A percentile compares a stretch with the other conserved stretches of the same genome.
These are phyloP conservation scores for Kokia cookei DNA, from an alignment of 441 rosid genomes.

Conservation along the genomic window DNA sequence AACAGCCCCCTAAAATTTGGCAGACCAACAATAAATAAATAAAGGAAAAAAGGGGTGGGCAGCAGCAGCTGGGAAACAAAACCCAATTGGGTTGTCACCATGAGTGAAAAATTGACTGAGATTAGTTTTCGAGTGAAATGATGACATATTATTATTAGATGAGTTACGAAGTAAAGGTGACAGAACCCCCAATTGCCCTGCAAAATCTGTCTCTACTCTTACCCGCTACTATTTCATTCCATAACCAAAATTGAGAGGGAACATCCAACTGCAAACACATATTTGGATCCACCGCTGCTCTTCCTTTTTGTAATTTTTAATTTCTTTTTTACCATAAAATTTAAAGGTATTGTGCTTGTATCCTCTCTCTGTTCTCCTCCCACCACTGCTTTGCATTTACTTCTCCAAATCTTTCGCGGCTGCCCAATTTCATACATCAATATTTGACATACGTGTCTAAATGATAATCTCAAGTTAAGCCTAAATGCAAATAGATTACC, in stretches of 20 bases:
- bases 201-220: background rate
- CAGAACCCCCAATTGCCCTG: background rate
- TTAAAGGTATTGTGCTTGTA: conserved; percentile 90
- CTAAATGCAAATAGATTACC: conserved; percentile 34
- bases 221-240: background rate
- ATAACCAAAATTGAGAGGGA: conserved; percentile 21
- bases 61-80: background rate
- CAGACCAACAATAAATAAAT: background rate
- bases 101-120: background rate
- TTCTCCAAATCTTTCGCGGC: conserved; percentile 93
- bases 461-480: no score
- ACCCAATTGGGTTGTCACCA: background rate
- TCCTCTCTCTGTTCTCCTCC: conserved; percentile 98
- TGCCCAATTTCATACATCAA: conserved; percentile 17
- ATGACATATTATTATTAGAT: background rate
- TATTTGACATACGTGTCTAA: no score
- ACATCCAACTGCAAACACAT: conserved; percentile 6
- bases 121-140: conserved; percentile 1
- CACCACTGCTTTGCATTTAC: conserved; percentile 94
- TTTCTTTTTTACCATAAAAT: background rate
- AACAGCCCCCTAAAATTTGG: background rate
- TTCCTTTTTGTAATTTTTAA: background rate
- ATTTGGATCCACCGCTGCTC: background rate
- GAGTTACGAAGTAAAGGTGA: background rate
- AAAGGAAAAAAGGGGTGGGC: background rate